Conservation (phyloP, 2,329 filamentous ascomycete species). For the Pseudogymnoascus sp. region DNA sequence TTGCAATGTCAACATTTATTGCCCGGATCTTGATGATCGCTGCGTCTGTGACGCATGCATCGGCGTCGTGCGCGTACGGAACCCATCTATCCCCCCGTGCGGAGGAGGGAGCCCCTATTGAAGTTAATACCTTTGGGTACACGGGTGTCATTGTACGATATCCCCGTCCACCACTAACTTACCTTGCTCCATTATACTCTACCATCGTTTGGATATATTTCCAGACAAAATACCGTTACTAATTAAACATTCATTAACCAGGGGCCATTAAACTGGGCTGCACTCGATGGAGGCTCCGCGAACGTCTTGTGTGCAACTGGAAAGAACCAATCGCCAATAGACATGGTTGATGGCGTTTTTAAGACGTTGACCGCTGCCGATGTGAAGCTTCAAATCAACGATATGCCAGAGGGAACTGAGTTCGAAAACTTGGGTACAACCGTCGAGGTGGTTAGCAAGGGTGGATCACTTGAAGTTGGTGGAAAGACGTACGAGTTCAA, state of each 20-base stretch:
- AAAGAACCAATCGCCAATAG: constrained; percentile 3
- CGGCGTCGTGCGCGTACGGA: constrained; percentile 36
- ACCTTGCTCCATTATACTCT: neutral
- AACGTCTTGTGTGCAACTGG: constrained; percentile 7
- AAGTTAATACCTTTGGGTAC: constrained; percentile 35
- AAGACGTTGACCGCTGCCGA: neutral
- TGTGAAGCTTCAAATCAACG: neutral
- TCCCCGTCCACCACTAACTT: neutral
- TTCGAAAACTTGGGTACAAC: constrained; percentile 12
- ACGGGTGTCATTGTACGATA: constrained; percentile 29
- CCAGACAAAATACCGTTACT: neutral
- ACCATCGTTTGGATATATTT: neutral
- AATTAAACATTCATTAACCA: neutral
- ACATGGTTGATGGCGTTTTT: neutral
- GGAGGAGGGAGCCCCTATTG: constrained; percentile 27
- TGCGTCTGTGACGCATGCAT: constrained; percentile 24
- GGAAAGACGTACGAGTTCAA: constrained; percentile 14
- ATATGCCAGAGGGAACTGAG: constrained; percentile 7
- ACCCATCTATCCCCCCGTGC: constrained; percentile 31
- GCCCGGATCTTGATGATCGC: neutral
- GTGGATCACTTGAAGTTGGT: constrained; percentile 9
- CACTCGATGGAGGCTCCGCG: neutral
- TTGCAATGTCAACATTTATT: neutral
- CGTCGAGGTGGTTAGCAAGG: constrained; percentile 7
- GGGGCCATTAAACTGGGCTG: constrained; percentile 5